A percentile compares a stretch with the other conserved stretches of the same genome.
These are phyloP conservation scores for Suillus weaverae DNA, from an alignment of 768 basidiomycete species.

Conservation along the genomic window DNA sequence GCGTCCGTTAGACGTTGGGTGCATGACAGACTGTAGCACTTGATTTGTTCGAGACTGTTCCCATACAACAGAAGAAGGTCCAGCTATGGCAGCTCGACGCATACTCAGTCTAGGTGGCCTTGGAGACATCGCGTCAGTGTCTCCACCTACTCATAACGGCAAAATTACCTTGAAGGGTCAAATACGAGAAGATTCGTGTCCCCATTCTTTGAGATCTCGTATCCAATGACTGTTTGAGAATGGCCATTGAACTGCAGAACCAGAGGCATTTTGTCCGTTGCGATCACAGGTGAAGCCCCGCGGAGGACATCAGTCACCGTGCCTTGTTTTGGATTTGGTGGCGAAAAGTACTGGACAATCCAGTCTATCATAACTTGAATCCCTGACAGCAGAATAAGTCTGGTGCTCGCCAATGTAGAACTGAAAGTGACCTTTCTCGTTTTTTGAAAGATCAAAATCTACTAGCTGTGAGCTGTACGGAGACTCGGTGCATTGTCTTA, in stretches of 20 bases:
- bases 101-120: conserved; percentile 1
- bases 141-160: not conserved
- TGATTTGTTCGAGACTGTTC: conserved; percentile 15
- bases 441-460: conserved; percentile 57
- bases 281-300: conserved; percentile 48
- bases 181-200: conserved; percentile 67
- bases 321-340: conserved; percentile 25
- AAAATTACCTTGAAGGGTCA: conserved; percentile 68
- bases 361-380: conserved; percentile 60
- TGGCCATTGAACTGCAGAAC: conserved; percentile 84
- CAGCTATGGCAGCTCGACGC: conserved; percentile 24
- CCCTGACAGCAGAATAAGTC: conserved; percentile 30
- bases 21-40: conserved; percentile 8
- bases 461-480: conserved; percentile 54
- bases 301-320: conserved; percentile 56
- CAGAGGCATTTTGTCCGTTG: conserved; percentile 72
- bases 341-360: conserved; percentile 73
- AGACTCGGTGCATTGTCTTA: not conserved
- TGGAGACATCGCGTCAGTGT: not conserved
- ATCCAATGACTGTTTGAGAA: conserved; percentile 86
- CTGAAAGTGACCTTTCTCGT: conserved; percentile 41
- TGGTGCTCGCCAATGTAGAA: not conserved
- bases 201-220: conserved; percentile 63
- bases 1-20: conserved; percentile 9
- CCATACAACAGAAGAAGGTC: conserved; percentile 6